Evolutionary conservation across 495 filamentous ascomycete genomes (phyloP).

Genomic region (Neurospora sp.): DNA sequence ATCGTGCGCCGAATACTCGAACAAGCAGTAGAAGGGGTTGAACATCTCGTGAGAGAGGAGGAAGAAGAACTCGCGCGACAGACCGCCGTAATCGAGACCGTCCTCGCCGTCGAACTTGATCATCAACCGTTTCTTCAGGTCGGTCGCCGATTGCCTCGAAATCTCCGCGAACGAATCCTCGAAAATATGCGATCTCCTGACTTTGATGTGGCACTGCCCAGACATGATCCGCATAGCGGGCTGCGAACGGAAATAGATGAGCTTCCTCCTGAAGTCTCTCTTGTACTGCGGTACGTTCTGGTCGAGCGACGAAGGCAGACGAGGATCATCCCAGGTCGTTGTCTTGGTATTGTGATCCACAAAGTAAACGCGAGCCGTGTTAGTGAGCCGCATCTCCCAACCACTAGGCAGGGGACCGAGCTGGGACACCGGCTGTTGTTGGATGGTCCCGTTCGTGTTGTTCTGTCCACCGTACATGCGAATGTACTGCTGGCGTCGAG

Average conservation of each 20-base stretch:
- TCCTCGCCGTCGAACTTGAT: slow-evolving; percentile 99
- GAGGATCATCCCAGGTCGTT: slow-evolving; percentile 98
- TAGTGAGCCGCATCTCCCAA: slow-evolving; percentile 99
- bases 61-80: slow-evolving; percentile 99
- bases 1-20: slow-evolving; percentile 99
- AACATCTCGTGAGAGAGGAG: slow-evolving; percentile 99
- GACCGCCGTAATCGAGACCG: slow-evolving; percentile 93
- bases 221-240: slow-evolving; percentile 90
- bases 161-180: slow-evolving; percentile 98
- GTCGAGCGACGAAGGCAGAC: slow-evolving; percentile 88
- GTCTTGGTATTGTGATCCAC: slow-evolving; percentile 99
- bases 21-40: slow-evolving; percentile 99
- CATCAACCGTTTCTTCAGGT: slow-evolving; percentile 97
- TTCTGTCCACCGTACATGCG: slow-evolving; percentile 86
- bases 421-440: slow-evolving; percentile 96
- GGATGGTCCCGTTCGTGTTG: slow-evolving; percentile 74
- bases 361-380: slow-evolving; percentile 96
- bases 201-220: slow-evolving; percentile 97
- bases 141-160: slow-evolving; percentile 89
- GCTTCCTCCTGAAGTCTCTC: slow-evolving; percentile 92
- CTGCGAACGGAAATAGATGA: slow-evolving; percentile 98
- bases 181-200: slow-evolving; percentile 91
- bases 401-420: slow-evolving; percentile 93
- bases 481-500: slow-evolving; percentile 94
- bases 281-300: slow-evolving; percentile 99